phyloP scores from a whole-genome alignment of 2,329 filamentous ascomycete genomes.

The Talaromyces sp. region DNA sequence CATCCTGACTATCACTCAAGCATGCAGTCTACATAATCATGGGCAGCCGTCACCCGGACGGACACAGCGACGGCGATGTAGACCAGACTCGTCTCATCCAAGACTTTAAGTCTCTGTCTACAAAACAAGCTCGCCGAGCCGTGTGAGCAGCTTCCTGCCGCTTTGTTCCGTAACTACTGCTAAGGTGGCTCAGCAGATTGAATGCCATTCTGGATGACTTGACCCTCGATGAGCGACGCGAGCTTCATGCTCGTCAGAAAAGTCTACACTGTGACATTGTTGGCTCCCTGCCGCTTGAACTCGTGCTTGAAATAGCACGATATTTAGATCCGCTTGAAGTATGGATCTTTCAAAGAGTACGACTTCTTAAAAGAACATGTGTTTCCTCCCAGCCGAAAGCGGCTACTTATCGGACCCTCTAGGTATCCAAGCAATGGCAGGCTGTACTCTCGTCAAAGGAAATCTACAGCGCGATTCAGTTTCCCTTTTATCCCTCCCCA shows the following conservation, averaged over 20 bases:
- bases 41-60: not conserved
- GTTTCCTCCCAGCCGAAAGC: not conserved
- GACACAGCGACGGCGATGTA: not conserved
- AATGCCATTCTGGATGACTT: slow-evolving; percentile 29
- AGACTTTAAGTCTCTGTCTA: slow-evolving; percentile 24
- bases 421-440: slow-evolving; percentile 37
- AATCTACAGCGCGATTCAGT: slow-evolving; percentile 20
- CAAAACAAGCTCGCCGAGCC: slow-evolving; percentile 23
- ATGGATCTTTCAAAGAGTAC: slow-evolving; percentile 30
- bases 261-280: slow-evolving; percentile 35
- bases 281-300: slow-evolving; percentile 31
- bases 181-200: slow-evolving; percentile 23
- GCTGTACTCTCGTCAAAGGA: slow-evolving; percentile 27
- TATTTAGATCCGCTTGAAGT: slow-evolving; percentile 29
- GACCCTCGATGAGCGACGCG: slow-evolving; percentile 30
- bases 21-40: not conserved
- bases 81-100: not conserved
- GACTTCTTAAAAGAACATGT: not conserved
- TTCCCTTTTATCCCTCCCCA: slow-evolving; percentile 18
- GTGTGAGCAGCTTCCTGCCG: slow-evolving; percentile 18
- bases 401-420: not conserved
- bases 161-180: not conserved
- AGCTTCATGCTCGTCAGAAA: slow-evolving; percentile 24
- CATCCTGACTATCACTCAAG: not conserved
- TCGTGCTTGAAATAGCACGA: slow-evolving; percentile 28